Percentiles rank a stretch among this genome's conserved stretches.
Conservation (phyloP, 176 grass and related monocot genomes). For the Canna indica region DNA sequence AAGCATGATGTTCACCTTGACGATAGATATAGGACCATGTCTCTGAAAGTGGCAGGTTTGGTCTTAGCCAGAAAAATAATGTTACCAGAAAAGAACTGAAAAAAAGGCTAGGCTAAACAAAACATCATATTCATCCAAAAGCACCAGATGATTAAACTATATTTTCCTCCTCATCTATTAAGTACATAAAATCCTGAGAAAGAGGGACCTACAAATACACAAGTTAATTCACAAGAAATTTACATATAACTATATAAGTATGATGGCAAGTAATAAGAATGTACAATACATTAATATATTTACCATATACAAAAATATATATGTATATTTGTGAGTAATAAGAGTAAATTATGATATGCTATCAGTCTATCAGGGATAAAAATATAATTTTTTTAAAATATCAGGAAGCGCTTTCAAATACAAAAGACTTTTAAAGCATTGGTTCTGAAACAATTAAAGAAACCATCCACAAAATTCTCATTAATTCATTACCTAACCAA, state of each 20-base stretch:
- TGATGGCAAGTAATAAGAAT: neutral
- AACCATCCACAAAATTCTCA: neutral
- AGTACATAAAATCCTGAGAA: neutral
- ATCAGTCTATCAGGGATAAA: neutral
- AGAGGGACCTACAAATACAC: neutral
- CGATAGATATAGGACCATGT: neutral
- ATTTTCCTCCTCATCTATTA: neutral
- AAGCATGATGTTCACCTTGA: neutral
- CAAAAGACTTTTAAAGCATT: neutral
- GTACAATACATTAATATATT: neutral
- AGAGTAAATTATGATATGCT: neutral
- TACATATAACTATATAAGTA: neutral
- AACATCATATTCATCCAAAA: neutral
- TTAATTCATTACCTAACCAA: neutral
- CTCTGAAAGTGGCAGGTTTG: neutral
- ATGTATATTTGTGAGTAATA: neutral
- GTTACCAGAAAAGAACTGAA: neutral
- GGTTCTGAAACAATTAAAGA: neutral
- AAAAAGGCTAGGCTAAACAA: neutral
- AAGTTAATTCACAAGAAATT: neutral
- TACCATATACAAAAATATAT: too few relatives aligned
- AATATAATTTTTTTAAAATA: too few relatives aligned
- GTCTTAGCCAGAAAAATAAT: neutral
- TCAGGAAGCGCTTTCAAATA: neutral
- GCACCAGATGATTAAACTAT: neutral